Percentiles rank a stretch among this genome's conserved stretches.
phyloP scores from a whole-genome alignment of 2,329 filamentous ascomycete species.

The Stachybotrys echinatus region DNA sequence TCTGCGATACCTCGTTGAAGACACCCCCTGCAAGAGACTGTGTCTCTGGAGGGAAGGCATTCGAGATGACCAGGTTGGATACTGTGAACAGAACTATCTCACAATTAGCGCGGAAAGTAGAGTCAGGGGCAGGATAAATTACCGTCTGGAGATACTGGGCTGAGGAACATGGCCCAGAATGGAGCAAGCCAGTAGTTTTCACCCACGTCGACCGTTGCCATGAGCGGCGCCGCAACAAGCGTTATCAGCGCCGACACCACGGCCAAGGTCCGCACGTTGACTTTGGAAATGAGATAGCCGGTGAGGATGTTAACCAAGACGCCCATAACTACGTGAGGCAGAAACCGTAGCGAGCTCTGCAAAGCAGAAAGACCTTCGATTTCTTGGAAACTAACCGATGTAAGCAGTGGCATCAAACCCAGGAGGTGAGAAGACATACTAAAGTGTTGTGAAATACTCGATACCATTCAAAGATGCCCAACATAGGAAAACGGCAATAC shows the following conservation, averaged over 20 bases:
- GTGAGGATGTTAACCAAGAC: conserved; percentile 34
- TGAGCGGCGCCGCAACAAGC: conserved; percentile 43
- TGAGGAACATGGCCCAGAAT: conserved; percentile 38
- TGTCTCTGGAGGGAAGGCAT: conserved; percentile 45
- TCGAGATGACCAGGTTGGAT: conserved; percentile 47
- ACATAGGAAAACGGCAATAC: conserved; percentile 41
- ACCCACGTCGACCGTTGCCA: conserved; percentile 43
- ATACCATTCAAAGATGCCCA: conserved; percentile 41
- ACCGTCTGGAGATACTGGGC: conserved; percentile 38
- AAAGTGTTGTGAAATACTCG: conserved; percentile 42
- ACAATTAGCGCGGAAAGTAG: not conserved
- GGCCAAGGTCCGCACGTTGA: conserved; percentile 30
- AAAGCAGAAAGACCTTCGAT: conserved; percentile 39
- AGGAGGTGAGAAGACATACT: conserved; percentile 23
- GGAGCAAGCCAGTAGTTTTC: conserved; percentile 46
- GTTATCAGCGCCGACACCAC: conserved; percentile 37
- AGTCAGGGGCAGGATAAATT: conserved; percentile 1
- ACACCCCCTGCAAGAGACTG: conserved; percentile 56
- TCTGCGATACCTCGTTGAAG: conserved; percentile 53
- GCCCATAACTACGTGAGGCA: conserved; percentile 41
- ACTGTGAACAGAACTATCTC: conserved; percentile 48
- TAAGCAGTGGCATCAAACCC: not conserved
- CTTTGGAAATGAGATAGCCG: conserved; percentile 32
- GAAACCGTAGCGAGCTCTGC: conserved; percentile 39
- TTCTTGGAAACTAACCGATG: conserved; percentile 41